phyloP scores from a whole-genome alignment of 495 filamentous ascomycete genomes.

The Hypoxylon lenormandii region DNA sequence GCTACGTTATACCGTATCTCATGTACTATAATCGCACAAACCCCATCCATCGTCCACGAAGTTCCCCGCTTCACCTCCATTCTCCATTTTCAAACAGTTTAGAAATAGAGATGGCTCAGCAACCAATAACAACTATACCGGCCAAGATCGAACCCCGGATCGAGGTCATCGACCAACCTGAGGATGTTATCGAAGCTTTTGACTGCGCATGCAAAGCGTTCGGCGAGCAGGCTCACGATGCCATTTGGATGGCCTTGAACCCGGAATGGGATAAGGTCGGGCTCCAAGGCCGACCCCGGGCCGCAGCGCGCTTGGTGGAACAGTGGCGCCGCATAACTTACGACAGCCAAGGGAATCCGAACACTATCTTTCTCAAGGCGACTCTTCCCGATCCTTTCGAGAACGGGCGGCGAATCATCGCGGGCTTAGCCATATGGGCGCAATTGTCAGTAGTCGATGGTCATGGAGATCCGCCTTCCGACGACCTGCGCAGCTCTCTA shows the following conservation, averaged over 20 bases:
- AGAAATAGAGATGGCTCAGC: conserved; percentile 16
- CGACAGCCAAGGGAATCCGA: conserved; percentile 54
- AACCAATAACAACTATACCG: background rate
- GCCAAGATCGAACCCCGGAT: conserved; percentile 21
- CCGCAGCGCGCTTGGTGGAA: conserved; percentile 45
- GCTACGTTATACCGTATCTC: conserved; percentile 1
- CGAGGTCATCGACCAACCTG: conserved; percentile 36
- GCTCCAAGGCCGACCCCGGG: conserved; percentile 47
- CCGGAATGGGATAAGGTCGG: conserved; percentile 57
- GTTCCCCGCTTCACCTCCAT: conserved; percentile 26
- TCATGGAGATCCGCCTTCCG: conserved; percentile 50
- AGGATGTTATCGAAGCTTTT: conserved; percentile 38
- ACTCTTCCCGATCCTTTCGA: conserved; percentile 47
- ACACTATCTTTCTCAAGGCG: conserved; percentile 60
- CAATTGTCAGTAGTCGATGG: conserved; percentile 51
- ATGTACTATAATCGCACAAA: conserved; percentile 1
- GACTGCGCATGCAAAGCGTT: conserved; percentile 52
- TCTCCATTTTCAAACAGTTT: background rate
- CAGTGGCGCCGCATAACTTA: conserved; percentile 50
- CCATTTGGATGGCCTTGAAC: conserved; percentile 58
- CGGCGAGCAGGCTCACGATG: conserved; percentile 56
- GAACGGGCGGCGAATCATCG: conserved; percentile 44
- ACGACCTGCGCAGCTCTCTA: conserved; percentile 41
- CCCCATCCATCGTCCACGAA: background rate
- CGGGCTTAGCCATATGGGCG: conserved; percentile 59